phyloP scores from a whole-genome alignment of 495 filamentous ascomycete species.

The Cryomyces minteri region DNA sequence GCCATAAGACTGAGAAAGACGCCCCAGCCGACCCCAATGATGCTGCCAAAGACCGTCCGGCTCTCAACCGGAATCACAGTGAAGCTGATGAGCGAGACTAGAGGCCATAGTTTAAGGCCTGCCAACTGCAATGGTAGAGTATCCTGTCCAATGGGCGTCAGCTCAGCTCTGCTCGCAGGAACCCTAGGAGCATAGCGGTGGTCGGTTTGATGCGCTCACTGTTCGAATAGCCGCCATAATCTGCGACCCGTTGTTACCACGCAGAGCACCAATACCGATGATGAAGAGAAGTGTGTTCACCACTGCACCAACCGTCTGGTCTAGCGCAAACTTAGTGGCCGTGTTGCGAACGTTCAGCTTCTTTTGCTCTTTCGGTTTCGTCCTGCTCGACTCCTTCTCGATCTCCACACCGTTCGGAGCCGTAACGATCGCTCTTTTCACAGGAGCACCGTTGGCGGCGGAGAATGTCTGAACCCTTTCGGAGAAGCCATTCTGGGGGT shows the following conservation, averaged over 20 bases:
- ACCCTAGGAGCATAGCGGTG: too few species aligned
- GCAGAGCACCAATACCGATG: conserved; percentile 33
- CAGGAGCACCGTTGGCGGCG: too few species aligned
- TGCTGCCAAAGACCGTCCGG: conserved; percentile 56
- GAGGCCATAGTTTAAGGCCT: conserved; percentile 66
- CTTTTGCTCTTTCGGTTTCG: conserved; percentile 1
- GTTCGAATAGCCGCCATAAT: conserved; percentile 3
- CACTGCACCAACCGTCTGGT: conserved; percentile 60
- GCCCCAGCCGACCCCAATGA: conserved; percentile 74
- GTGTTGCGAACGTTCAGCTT: conserved; percentile 53
- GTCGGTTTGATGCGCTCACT: too few species aligned
- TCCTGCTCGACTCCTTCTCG: neutral
- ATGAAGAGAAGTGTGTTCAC: conserved; percentile 68
- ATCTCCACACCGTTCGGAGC: too few species aligned
- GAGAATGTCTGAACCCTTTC: too few species aligned
- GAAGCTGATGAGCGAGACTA: conserved; percentile 66
- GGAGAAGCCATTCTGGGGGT: too few species aligned
- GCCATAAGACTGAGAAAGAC: conserved; percentile 50
- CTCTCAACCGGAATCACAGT: conserved; percentile 59
- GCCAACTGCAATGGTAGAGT: conserved; percentile 55
- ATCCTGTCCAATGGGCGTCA: conserved; percentile 30
- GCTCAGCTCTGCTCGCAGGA: neutral
- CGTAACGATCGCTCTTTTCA: too few species aligned
- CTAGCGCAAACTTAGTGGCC: conserved; percentile 58
- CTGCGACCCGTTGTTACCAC: conserved; percentile 4